Evolutionary conservation across 1,139 yeast genomes (phyloP).

Genomic region (Yamadazyma pseudoaaseri): DNA sequence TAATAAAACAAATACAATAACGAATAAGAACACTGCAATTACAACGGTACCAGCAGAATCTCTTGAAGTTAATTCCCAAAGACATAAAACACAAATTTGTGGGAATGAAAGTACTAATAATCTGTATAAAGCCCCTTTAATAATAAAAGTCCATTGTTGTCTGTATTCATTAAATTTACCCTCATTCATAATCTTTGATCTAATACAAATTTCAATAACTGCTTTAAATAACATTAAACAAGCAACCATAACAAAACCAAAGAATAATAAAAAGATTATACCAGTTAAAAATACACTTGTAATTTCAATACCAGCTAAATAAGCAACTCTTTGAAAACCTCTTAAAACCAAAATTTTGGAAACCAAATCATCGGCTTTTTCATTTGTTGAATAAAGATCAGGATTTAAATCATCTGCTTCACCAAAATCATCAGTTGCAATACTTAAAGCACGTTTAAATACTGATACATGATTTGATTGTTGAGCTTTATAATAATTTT

Average conservation of each 20-base stretch:
- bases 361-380: conserved; percentile 52
- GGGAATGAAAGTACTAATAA: conserved; percentile 81
- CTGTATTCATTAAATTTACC: conserved; percentile 77
- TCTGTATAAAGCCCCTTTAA: conserved; percentile 87
- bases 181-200: conserved; percentile 58
- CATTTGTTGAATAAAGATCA: conserved; percentile 67
- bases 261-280: conserved; percentile 75
- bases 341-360: conserved; percentile 76
- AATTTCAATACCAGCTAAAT: conserved; percentile 77
- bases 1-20: conserved; percentile 57
- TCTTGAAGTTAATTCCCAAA: conserved; percentile 84
- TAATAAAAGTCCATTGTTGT: conserved; percentile 72
- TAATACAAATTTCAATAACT: conserved; percentile 64
- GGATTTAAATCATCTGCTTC: conserved; percentile 51
- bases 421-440: conserved; percentile 43
- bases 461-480: conserved; percentile 20
- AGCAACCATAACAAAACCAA: conserved; percentile 70
- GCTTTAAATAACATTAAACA: conserved; percentile 71
- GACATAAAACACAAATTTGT: conserved; percentile 74
- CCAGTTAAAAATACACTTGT: conserved; percentile 87
- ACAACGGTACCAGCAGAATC: conserved; percentile 85
- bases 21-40: conserved; percentile 68
- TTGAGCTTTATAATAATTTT: conserved; percentile 18
- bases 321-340: conserved; percentile 92
- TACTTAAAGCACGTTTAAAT: conserved; percentile 30